Base-by-base conservation (phyloP, 148 eudicot species). In the Dianthus caryophyllus region DNA sequence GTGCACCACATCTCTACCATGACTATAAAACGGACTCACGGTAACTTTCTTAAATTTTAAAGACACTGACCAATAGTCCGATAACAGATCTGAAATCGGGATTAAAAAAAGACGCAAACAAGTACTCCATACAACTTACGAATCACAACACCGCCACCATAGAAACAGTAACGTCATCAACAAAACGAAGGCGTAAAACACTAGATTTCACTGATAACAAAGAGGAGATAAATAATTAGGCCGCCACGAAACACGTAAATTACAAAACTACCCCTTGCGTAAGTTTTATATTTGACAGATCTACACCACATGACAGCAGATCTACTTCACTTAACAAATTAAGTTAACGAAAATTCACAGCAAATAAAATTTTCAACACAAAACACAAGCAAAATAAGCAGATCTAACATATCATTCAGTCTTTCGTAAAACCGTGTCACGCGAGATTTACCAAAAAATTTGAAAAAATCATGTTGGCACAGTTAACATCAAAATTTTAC, bases 241-340 rank as follows among this genome's bases (percentile, higher is more conserved):
- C 58, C 33, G 33, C 41, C 2, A 4, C 2, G 39, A 18, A 33
- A 30, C n/a, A 20, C 15, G 38, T 33, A 33, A 33, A 33, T 33
- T 33, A 33, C 38, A 33, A 7, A 33, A 33, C 38, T 33, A 7
- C 38, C 38, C 38, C 38, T 7, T n/a, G 7, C 3, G 7, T 7
- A 33, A 2, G 7, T 33, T 33, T 7, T 33, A 33, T 33, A 33
- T 33, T n/a, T 7, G 38, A 43, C 54, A 80, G 77, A 80, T 80
- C 77, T 69, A 73, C 44, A n/a, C 52, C 20, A 65, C 10, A 64
- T 38, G 18, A 55, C 61, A 4, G 16, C 44, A 61, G 55, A 76
- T 71, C 71, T 41, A 44, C 47, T 33, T 33, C 38, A 33, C 38
- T 7, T 2, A 3, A 33, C 4, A 33, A 33, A 33, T 33, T 33